Conservation (phyloP, 2,329 filamentous ascomycete species). For the Parascedosporium putredinis region DNA sequence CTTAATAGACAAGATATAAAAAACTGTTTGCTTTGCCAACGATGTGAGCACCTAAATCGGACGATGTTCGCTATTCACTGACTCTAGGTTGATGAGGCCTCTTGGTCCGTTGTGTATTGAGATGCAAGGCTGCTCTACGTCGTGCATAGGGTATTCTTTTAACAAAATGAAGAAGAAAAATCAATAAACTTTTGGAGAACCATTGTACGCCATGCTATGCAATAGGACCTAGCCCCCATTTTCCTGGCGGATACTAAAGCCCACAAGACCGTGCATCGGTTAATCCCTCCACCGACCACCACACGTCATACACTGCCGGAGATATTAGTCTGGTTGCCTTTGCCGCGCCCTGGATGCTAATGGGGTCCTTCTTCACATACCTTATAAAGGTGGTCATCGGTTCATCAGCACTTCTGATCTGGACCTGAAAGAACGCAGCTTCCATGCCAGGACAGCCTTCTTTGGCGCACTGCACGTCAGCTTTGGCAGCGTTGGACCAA, state of each 20-base stretch:
- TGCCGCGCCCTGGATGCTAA: too few species aligned
- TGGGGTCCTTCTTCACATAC: slow-evolving; percentile 29
- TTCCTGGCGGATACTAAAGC: not conserved
- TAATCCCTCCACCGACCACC: slow-evolving; percentile 56
- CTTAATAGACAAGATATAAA: not conserved
- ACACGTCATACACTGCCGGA: slow-evolving; percentile 53
- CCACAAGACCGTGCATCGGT: not conserved
- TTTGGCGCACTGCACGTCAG: slow-evolving; percentile 69
- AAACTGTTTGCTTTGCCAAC: not conserved
- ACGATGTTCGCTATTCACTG: too few species aligned
- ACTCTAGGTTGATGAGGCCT: too few species aligned
- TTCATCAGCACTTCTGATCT: slow-evolving; percentile 96
- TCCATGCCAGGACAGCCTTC: slow-evolving; percentile 70
- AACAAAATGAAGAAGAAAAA: not conserved
- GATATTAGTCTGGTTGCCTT: too few species aligned
- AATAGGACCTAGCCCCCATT: not conserved
- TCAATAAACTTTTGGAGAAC: not conserved
- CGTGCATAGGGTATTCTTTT: not conserved
- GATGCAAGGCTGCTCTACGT: too few species aligned
- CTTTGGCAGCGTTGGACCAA: slow-evolving; percentile 88
- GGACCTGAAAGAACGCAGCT: slow-evolving; percentile 92
- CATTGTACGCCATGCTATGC: not conserved
- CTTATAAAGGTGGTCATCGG: slow-evolving; percentile 97
- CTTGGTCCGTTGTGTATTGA: too few species aligned
- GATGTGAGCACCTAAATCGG: too few species aligned